Percentiles rank a stretch among this genome's conserved stretches.
phyloP scores from a whole-genome alignment of 768 basidiomycete genomes.

The Mycena rosella region DNA sequence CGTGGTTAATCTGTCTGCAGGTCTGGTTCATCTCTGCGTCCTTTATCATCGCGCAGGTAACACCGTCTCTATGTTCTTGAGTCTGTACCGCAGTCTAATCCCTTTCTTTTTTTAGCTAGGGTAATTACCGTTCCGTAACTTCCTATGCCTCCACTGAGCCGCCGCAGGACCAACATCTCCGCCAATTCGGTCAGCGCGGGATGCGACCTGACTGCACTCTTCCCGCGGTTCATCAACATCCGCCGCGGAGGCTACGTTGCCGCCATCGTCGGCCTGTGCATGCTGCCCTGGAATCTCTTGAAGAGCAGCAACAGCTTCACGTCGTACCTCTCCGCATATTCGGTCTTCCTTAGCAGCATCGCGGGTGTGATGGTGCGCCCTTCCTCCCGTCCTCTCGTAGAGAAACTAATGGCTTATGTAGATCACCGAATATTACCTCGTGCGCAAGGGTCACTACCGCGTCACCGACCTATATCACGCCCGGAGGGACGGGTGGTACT shows the following conservation, averaged over 20 bases:
- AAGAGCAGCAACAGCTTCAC: slow-evolving; percentile 82
- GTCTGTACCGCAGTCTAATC: background rate
- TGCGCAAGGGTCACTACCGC: slow-evolving; percentile 78
- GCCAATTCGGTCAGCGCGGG: slow-evolving; percentile 89
- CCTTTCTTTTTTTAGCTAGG: slow-evolving; percentile 30
- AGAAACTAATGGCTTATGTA: slow-evolving; percentile 39
- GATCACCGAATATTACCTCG: slow-evolving; percentile 85
- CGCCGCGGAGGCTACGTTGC: slow-evolving; percentile 87
- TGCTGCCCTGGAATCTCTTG: slow-evolving; percentile 84
- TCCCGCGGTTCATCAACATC: slow-evolving; percentile 87
- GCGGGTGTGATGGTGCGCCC: slow-evolving; percentile 79
- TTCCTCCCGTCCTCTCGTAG: background rate
- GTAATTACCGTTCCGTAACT: slow-evolving; percentile 9
- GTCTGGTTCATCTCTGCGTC: slow-evolving; percentile 85
- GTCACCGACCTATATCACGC: slow-evolving; percentile 78
- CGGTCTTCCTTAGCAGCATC: slow-evolving; percentile 85
- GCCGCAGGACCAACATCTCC: slow-evolving; percentile 77
- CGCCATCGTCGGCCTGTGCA: slow-evolving; percentile 81
- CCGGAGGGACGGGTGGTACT: slow-evolving; percentile 74
- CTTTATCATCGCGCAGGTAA: slow-evolving; percentile 80
- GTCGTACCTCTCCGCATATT: slow-evolving; percentile 86
- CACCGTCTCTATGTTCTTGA: background rate
- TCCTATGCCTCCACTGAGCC: slow-evolving; percentile 5
- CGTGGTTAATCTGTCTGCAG: slow-evolving; percentile 42
- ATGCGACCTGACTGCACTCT: slow-evolving; percentile 83